A percentile compares a stretch with the other conserved stretches of the same genome.
These are phyloP conservation scores for Kuraishia ogatae DNA, from an alignment of 805 yeast genomes.

Conservation along the genomic window DNA sequence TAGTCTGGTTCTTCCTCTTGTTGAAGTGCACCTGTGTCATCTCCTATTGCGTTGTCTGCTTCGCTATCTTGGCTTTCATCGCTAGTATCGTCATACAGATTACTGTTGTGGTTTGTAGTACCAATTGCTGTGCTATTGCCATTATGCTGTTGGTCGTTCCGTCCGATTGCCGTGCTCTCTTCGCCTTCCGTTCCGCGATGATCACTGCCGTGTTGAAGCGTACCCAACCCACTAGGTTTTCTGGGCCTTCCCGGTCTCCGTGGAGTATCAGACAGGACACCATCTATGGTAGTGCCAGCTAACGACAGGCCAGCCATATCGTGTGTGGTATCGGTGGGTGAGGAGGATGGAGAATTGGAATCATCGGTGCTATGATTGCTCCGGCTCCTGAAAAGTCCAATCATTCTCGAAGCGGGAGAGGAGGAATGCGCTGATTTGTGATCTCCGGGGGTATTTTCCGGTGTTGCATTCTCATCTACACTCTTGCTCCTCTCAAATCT, in stretches of 20 bases:
- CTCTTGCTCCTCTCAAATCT: neutral
- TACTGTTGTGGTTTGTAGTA: neutral
- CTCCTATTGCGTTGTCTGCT: neutral
- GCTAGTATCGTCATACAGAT: neutral
- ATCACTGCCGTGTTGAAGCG: neutral
- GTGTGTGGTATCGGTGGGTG: neutral
- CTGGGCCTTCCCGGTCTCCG: neutral
- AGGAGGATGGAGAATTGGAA: neutral
- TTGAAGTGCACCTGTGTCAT: neutral
- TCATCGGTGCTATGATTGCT: neutral
- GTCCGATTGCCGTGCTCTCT: no score
- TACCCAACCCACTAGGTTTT: neutral
- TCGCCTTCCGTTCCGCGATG: neutral
- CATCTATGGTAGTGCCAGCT: neutral
- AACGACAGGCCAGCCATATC: neutral
- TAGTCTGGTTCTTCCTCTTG: neutral
- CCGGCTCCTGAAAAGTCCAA: neutral
- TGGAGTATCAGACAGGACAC: neutral
- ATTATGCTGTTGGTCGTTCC: neutral
- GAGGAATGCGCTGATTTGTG: neutral
- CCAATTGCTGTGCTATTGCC: neutral
- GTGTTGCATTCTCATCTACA: neutral
- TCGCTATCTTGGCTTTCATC: neutral
- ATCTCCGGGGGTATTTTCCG: neutral
- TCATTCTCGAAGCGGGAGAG: neutral